A percentile compares a stretch with the other conserved stretches of the same genome.
Conservation (phyloP, 768 basidiomycete genomes). For the Rhodosporidiobolus sp. region DNA sequence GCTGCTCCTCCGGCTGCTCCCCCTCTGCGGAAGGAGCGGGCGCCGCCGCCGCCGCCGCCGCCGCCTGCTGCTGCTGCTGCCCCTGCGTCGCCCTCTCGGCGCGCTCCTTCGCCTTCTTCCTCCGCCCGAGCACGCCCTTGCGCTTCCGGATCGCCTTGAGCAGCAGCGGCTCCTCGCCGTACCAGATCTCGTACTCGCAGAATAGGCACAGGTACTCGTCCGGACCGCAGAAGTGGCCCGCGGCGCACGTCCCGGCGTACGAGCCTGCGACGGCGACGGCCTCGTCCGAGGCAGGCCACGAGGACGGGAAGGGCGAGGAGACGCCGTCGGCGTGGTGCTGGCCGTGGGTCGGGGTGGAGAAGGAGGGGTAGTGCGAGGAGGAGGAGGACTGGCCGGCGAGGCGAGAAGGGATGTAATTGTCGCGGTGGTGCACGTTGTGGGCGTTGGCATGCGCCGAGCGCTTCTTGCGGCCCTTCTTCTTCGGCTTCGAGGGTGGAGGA, state of each 20-base stretch:
- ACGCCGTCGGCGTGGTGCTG: slow-evolving; percentile 45
- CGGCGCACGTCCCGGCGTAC: slow-evolving; percentile 23
- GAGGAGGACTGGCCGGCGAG: slow-evolving; percentile 60
- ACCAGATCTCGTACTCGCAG: slow-evolving; percentile 90
- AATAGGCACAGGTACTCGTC: slow-evolving; percentile 94
- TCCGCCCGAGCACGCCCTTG: slow-evolving; percentile 71
- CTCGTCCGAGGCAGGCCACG: slow-evolving; percentile 36
- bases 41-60: not conserved
- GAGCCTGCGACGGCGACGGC: slow-evolving; percentile 42
- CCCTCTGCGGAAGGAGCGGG: not conserved
- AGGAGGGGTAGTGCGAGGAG: slow-evolving; percentile 61
- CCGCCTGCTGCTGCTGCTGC: not conserved
- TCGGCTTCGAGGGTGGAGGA: slow-evolving; percentile 14
- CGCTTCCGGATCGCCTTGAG: slow-evolving; percentile 65
- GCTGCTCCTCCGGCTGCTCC: not conserved
- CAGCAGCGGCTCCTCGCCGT: slow-evolving; percentile 71
- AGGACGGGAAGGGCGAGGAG: slow-evolving; percentile 18
- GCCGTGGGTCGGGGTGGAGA: too few species aligned
- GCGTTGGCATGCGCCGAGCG: slow-evolving; percentile 84
- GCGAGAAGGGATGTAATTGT: slow-evolving; percentile 87
- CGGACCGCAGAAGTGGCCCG: slow-evolving; percentile 55
- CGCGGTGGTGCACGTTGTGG: slow-evolving; percentile 89
- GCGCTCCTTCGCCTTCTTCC: slow-evolving; percentile 46
- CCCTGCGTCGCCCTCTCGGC: slow-evolving; percentile 32
- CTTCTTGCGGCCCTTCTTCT: slow-evolving; percentile 82